phyloP scores from a whole-genome alignment of 2,329 filamentous ascomycete species.

The Botrytis elliptica region DNA sequence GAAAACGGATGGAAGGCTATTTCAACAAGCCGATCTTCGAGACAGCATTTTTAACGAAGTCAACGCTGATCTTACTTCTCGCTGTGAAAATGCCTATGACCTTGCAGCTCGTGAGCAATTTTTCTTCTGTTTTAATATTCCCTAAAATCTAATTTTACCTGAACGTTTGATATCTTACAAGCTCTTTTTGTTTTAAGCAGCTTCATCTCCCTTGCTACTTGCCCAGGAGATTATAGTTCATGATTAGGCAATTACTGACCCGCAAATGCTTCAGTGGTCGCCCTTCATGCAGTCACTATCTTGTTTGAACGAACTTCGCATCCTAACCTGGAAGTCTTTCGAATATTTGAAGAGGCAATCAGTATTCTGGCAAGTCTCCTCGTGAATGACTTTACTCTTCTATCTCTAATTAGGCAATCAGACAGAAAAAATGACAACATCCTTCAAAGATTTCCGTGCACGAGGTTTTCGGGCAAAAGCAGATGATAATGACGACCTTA shows the following conservation, averaged over 20 bases:
- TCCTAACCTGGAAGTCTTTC: not conserved
- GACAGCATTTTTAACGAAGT: conserved; percentile 26
- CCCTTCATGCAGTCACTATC: not conserved
- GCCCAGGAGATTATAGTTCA: not conserved
- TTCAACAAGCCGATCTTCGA: conserved; percentile 24
- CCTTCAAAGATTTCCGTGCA: conserved; percentile 22
- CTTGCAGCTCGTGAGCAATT: conserved; percentile 18
- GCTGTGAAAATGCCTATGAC: conserved; percentile 25
- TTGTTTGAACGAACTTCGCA: not conserved
- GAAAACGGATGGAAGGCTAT: conserved; percentile 20
- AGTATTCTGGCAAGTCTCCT: conserved; percentile 22
- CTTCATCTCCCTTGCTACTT: not conserved
- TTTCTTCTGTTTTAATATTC: not conserved
- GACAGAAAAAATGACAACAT: conserved; percentile 24
- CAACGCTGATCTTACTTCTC: conserved; percentile 24
- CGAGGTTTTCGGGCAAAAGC: conserved; percentile 19
- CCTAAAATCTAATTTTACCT: not conserved
- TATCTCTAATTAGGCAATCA: not conserved
- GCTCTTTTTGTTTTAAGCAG: not conserved
- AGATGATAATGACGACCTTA: conserved; percentile 14
- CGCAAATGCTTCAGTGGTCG: not conserved
- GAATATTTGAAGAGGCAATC: conserved; percentile 24
- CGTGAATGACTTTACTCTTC: not conserved
- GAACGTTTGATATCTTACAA: not conserved
- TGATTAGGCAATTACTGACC: not conserved